phyloP scores from a whole-genome alignment of 257 asterid species.

The Asclepias syriaca region DNA sequence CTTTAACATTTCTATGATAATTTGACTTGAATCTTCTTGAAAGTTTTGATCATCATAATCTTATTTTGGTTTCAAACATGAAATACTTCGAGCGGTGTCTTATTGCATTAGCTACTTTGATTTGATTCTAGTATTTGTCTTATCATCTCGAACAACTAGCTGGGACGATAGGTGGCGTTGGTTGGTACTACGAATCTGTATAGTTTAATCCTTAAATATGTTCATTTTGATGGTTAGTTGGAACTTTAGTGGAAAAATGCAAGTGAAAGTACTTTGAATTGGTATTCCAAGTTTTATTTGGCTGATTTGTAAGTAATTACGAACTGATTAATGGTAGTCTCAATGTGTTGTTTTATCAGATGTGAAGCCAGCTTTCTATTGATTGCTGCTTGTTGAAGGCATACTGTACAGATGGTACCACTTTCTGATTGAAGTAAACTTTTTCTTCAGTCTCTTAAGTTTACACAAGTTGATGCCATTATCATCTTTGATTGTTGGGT shows the following conservation, averaged over 20 bases:
- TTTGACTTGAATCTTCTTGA: too few relatives aligned
- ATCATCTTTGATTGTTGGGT: not conserved
- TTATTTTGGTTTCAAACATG: not conserved
- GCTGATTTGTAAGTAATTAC: not conserved
- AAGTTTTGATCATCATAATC: not conserved
- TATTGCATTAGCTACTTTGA: constrained; percentile 1
- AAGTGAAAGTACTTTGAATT: too few relatives aligned
- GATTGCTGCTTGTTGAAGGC: not conserved
- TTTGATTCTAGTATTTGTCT: not conserved
- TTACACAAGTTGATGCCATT: not conserved
- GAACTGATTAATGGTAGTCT: not conserved
- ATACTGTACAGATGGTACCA: not conserved
- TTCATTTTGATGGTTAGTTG: not conserved
- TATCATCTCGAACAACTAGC: not conserved
- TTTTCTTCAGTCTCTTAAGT: not conserved
- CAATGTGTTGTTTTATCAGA: not conserved
- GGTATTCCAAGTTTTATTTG: not conserved
- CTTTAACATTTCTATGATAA: not conserved
- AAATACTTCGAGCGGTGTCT: not conserved
- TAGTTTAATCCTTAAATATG: not conserved
- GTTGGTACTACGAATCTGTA: not conserved
- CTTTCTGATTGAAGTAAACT: not conserved
- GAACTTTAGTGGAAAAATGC: not conserved
- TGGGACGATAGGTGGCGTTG: not conserved
- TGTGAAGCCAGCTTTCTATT: not conserved